These are phyloP conservation scores for Glarea lozoyensis DNA, from an alignment of 495 filamentous ascomycete species.

Conservation along the genomic window DNA sequence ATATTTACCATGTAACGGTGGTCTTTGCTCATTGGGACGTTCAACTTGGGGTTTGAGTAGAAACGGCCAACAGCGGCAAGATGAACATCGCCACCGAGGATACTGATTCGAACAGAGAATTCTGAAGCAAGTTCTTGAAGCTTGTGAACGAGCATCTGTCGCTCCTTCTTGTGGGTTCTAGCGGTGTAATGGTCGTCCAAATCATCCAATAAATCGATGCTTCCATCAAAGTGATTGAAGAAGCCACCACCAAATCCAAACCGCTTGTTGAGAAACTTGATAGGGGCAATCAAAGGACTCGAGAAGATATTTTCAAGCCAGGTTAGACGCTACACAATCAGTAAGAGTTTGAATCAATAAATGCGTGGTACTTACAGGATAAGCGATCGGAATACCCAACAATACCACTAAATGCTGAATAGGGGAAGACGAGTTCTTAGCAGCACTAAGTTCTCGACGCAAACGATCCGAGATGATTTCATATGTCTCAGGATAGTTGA, in stretches of 20 bases:
- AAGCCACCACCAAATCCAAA: conserved; percentile 75
- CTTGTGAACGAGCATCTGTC: conserved; percentile 60
- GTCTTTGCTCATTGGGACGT: conserved; percentile 52
- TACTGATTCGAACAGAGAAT: conserved; percentile 71
- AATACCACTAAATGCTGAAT: conserved; percentile 81
- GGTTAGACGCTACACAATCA: conserved; percentile 53
- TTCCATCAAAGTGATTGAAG: conserved; percentile 91
- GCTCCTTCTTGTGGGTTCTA: conserved; percentile 82
- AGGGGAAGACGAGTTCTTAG: conserved; percentile 38
- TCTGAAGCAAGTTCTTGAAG: conserved; percentile 64
- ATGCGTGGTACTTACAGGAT: conserved; percentile 51
- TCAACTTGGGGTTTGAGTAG: conserved; percentile 57
- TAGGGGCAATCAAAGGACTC: conserved; percentile 73
- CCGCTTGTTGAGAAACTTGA: conserved; percentile 83
- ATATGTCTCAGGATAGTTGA: conserved; percentile 89
- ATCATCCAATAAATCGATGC: conserved; percentile 84
- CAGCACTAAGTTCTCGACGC: conserved; percentile 48
- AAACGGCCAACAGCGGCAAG: conserved; percentile 67
- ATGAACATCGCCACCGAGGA: conserved; percentile 76
- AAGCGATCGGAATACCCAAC: conserved; percentile 88
- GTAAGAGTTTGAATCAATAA: neutral
- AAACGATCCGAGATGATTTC: conserved; percentile 68
- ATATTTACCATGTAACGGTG: conserved; percentile 69
- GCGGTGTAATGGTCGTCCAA: conserved; percentile 95
- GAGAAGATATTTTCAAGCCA: conserved; percentile 87